phyloP scores from a whole-genome alignment of 257 asterid genomes.

The Solanum sparsipilum region DNA sequence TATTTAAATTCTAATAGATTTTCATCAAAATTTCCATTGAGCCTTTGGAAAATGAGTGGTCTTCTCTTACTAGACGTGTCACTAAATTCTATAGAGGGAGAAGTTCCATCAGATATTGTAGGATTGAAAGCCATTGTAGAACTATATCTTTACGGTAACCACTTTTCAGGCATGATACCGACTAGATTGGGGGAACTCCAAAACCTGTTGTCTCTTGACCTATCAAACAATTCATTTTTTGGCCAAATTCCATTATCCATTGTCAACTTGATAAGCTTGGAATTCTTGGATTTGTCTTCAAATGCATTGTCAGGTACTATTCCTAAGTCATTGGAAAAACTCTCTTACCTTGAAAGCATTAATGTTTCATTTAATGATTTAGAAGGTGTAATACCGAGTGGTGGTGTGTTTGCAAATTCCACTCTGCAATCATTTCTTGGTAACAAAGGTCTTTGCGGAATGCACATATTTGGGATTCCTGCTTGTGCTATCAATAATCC shows the following conservation, averaged over 20 bases:
- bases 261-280: slow-evolving; percentile 21
- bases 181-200: slow-evolving; percentile 14
- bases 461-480: not conserved
- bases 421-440: slow-evolving; percentile 12
- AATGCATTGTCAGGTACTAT: slow-evolving; percentile 23
- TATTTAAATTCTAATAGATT: slow-evolving; percentile 13
- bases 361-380: slow-evolving; percentile 17
- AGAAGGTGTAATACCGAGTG: slow-evolving; percentile 28
- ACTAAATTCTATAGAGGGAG: slow-evolving; percentile 15
- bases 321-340: slow-evolving; percentile 16
- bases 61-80: slow-evolving; percentile 16
- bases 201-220: slow-evolving; percentile 8
- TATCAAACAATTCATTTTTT: slow-evolving; percentile 17
- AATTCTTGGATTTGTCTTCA: slow-evolving; percentile 15
- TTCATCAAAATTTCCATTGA: slow-evolving; percentile 16
- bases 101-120: slow-evolving; percentile 16
- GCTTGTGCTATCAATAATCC: not conserved
- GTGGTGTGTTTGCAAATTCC: slow-evolving; percentile 25
- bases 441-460: slow-evolving; percentile 15
- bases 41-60: slow-evolving; percentile 21
- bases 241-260: slow-evolving; percentile 30
- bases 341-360: slow-evolving; percentile 3
- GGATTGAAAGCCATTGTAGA: slow-evolving; percentile 2
- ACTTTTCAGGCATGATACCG: slow-evolving; percentile 17
- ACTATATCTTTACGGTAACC: slow-evolving; percentile 22